These are phyloP conservation scores for Colletotrichum sp. DNA, from an alignment of 2,329 filamentous ascomycete species.

Conservation along the genomic window DNA sequence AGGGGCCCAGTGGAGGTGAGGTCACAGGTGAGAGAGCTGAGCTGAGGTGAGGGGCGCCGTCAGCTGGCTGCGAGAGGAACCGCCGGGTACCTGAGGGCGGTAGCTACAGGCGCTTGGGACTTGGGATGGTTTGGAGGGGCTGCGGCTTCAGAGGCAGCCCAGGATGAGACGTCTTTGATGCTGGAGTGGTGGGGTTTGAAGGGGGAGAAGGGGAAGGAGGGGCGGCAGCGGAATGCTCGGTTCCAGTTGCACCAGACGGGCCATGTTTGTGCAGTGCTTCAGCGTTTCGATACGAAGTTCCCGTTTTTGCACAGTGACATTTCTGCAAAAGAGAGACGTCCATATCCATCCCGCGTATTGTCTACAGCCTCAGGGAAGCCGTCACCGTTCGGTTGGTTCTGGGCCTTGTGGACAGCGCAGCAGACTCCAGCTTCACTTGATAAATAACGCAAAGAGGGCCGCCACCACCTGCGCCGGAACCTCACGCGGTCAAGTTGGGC, in stretches of 20 bases:
- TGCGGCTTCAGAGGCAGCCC: constrained; percentile 1
- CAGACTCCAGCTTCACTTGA: not conserved
- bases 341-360: not conserved
- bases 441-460: not conserved
- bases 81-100: not conserved
- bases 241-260: not conserved
- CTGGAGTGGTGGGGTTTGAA: constrained; percentile 7
- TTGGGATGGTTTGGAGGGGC: not conserved
- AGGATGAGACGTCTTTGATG: constrained; percentile 15
- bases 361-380: not conserved
- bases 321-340: not conserved
- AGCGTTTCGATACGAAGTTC: not conserved
- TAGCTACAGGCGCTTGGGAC: not conserved
- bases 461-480: not conserved
- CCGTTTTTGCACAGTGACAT: not conserved
- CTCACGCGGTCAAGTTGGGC: not conserved
- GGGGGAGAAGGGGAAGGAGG: not conserved
- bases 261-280: not conserved
- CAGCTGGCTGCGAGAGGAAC: not conserved
- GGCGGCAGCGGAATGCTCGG: not conserved
- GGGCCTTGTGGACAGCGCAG: not conserved
- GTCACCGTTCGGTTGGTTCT: not conserved
- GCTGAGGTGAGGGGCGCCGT: not conserved
- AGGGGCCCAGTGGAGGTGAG: not conserved
- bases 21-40: not conserved